Base-by-base conservation (phyloP, 768 basidiomycete species). In the Postia placenta region DNA sequence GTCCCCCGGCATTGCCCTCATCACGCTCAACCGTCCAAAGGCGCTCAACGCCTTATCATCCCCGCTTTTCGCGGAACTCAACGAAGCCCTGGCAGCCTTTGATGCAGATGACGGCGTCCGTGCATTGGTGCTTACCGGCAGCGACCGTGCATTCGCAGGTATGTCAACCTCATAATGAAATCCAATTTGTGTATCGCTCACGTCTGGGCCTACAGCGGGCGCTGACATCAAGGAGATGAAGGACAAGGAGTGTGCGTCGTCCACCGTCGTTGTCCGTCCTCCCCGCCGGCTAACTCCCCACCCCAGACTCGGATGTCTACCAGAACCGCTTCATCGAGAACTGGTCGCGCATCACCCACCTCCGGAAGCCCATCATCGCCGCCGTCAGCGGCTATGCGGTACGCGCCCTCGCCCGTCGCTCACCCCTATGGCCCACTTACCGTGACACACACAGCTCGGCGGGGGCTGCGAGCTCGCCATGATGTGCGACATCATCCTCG, bases 181-280 rank as follows among this genome's bases (percentile, higher is more conserved):
- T 36, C 3, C 28, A 33, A 35, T 15, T 20, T 35, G 36, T n/a
- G n/a, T n/a, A n/a, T n/a, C n/a, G n/a, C n/a, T n/a, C n/a, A 33
- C 30, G 30, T 33, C 7, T 33, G 30, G 15, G 30, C 30, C 15
- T 7, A 33, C 56, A 92, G 93, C 93, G 59, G 93, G 95, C 2
- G 95, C 95, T 19, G 95, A 99, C 68, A 97, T 99, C 70, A 97
- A 96, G 71, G 93, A 98, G 69, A 98, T 98, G 95, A 93, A 92
- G 68, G 90, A 94, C 70, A 93, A 93, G 69, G 72, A 83, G 51
- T 96, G 92, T 92, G 60, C 62, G 80, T 68, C 23, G 17, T 25
- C 11, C n/a, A n/a, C n/a, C n/a, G n/a, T n/a, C n/a, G n/a, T n/a
- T n/a, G n/a, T n/a, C n/a, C n/a, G n/a, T n/a, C n/a, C n/a, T n/a